Percentiles rank a stretch among this genome's conserved stretches.
Evolutionary conservation across 2,329 filamentous ascomycete genomes (phyloP).

Genomic region (Sclerotinia subarctica): DNA sequence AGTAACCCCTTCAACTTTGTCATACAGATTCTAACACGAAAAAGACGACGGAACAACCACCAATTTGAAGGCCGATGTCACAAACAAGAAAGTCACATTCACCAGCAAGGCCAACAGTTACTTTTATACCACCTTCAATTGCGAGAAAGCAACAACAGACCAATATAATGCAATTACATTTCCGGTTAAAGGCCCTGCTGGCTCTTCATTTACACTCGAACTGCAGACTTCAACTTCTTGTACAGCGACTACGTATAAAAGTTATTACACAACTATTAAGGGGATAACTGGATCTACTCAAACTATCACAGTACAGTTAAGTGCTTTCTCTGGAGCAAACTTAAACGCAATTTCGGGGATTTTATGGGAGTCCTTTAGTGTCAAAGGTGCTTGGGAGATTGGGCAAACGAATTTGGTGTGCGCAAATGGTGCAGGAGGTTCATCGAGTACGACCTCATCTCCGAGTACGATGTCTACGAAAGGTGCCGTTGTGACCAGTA

Average conservation of each 20-base stretch:
- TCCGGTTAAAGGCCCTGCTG: slow-evolving; percentile 45
- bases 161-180: slow-evolving; percentile 50
- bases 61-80: slow-evolving; percentile 41
- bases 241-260: slow-evolving; percentile 43
- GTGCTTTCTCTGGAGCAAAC: slow-evolving; percentile 49
- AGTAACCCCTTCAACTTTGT: slow-evolving; percentile 18
- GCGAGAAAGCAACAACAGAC: slow-evolving; percentile 45
- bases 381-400: slow-evolving; percentile 45
- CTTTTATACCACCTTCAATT: slow-evolving; percentile 53
- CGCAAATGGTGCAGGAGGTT: slow-evolving; percentile 23
- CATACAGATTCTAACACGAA: slow-evolving; percentile 8
- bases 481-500: not conserved
- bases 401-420: slow-evolving; percentile 49
- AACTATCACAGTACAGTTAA: slow-evolving; percentile 50
- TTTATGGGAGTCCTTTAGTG: slow-evolving; percentile 44
- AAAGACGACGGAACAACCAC: slow-evolving; percentile 51
- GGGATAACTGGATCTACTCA: slow-evolving; percentile 49
- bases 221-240: slow-evolving; percentile 49
- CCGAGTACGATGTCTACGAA: slow-evolving; percentile 13
- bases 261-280: slow-evolving; percentile 45
- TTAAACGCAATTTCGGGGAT: slow-evolving; percentile 47
- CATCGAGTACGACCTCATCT: not conserved
- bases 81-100: slow-evolving; percentile 47
- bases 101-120: slow-evolving; percentile 49
- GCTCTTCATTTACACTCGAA: slow-evolving; percentile 44